Base-by-base conservation (phyloP, 1,284 basidiomycete genomes). In the Malassezia globosa region DNA sequence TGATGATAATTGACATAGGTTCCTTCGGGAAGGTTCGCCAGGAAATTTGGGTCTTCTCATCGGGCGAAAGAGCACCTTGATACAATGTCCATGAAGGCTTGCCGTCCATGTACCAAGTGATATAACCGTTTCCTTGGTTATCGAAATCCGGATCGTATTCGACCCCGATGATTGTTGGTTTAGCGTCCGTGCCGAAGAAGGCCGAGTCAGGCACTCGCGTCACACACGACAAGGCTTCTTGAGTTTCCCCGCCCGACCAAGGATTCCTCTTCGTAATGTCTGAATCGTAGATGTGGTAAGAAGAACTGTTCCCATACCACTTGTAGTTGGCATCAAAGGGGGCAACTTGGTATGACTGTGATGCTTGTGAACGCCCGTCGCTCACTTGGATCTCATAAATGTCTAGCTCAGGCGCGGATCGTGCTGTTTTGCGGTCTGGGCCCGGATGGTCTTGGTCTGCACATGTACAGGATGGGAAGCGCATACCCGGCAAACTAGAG, bases 331-430 rank as follows among this genome's bases (percentile, higher is more conserved):
- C 46, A 46, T 69, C 66, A 40, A 69, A 72, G 8, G 72, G 72
- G 1, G 68, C 71, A 19, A 64, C 54, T 48, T 72, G 70, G 29
- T 64, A 55, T n/a, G 69, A 69, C 52, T 64, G 58, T 52, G 66
- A 72, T 3, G 63, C 67, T 27, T 55, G 59, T 24, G 60, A 59
- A 25, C 10, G n/a, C 52, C 55, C 69, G 11, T 51, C 34, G 80
- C 81, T 73, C 78, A 75, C 75, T 58, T 81, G 77, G 5, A 66
- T 63, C 50, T 73, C 69, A 40, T 69, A 59, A 18, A 72, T 60
- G 39, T 73, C 72, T 27, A 73, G 52, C 51, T 73, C 72, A 6
- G 72, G 72, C 7, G 63, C 58, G 4, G 59, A 57, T 19, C 72
- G 64, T 14, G 59, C 72, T 19, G 66, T 62, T 24, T 64, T 60